Evolutionary conservation across 1,139 yeast species (phyloP).

Genomic region (Magnusiomyces ingens): DNA sequence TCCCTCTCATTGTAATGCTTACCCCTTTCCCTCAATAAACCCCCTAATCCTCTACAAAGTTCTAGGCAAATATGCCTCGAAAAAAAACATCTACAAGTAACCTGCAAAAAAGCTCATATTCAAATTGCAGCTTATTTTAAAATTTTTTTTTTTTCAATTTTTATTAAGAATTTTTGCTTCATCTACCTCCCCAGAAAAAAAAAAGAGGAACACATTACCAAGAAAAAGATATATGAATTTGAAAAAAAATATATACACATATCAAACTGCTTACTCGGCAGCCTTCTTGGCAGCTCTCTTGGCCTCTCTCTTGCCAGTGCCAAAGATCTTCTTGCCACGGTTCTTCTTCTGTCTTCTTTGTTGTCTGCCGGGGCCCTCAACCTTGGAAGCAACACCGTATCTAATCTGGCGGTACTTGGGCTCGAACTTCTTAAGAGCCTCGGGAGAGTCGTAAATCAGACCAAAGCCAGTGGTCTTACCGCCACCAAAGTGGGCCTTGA

Average conservation of each 20-base stretch:
- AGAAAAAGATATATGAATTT: neutral
- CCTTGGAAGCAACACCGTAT: slow-evolving; percentile 95
- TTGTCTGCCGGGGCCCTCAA: slow-evolving; percentile 98
- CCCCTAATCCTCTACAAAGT: too few species aligned
- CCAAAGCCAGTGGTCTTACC: slow-evolving; percentile 99
- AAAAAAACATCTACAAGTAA: too few species aligned
- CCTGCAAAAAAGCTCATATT: too few species aligned
- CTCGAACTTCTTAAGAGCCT: slow-evolving; percentile 97
- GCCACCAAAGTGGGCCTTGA: slow-evolving; percentile 99
- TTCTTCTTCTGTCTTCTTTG: slow-evolving; percentile 99
- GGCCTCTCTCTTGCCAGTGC: slow-evolving; percentile 95
- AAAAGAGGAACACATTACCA: too few species aligned
- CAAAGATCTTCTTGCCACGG: slow-evolving; percentile 98
- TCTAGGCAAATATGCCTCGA: too few species aligned
- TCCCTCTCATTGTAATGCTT: too few species aligned
- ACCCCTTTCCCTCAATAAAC: too few species aligned
- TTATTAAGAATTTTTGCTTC: too few species aligned
- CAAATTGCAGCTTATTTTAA: neutral
- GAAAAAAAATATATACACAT: slow-evolving; percentile 7
- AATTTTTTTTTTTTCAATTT: neutral
- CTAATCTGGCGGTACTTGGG: slow-evolving; percentile 99
- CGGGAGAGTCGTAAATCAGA: slow-evolving; percentile 95
- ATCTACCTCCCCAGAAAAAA: too few species aligned
- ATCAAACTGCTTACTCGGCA: slow-evolving; percentile 8
- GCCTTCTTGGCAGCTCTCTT: slow-evolving; percentile 37